Evolutionary conservation across 2,329 filamentous ascomycete species (phyloP), one percentile per base, ranked within the genome.

Genomic region (Catunica adiposa): DNA sequence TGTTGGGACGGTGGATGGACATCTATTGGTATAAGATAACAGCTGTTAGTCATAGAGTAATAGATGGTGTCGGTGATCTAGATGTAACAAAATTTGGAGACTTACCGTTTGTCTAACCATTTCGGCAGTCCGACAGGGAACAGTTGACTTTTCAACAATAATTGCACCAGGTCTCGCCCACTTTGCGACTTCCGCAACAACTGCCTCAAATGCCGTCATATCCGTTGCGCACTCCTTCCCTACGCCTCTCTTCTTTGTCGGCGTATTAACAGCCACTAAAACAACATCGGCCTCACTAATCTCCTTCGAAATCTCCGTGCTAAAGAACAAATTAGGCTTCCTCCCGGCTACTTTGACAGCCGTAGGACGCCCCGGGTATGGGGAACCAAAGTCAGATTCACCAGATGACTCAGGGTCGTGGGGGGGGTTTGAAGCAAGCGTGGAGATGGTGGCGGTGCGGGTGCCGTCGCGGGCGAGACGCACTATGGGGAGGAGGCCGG

Each of bases 91-190:
- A n/a, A n/a, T n/a, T n/a, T n/a, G 48, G 17, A 23, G 56, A 65
- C 73, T 67, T 68, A 87, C 80, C 61, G 81, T 86, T 61, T 82
- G 76, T 61, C 77, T 74, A 40, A 89, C 79, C 31, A 80, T 76
- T 61, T 86, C 76, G 1, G 84, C 83, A 3, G 85, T 89, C 59
- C 82, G 73, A 65, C 83, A 86, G 2, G 86, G 86, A 25, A 89
- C 86, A 0, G 86, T 90, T 56, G 80, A 84, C 71, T 89, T 90
- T 70, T 89, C 85, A 20, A 89, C 85, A 53, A 90, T 79, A 56
- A 89, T 85, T 55, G 83, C 79, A 51, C 81, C 82, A 17, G 75
- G 71, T 29, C 75, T 79, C 2, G 84, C 82, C 59, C 82, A 72
- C 60, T 77, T 71, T 8, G 84, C 85, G 34, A 89, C 81, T 56